A percentile compares a stretch with the other conserved stretches of the same genome.
These are phyloP conservation scores for Leccinum ochraceum DNA, from an alignment of 768 basidiomycete species.

Conservation along the genomic window DNA sequence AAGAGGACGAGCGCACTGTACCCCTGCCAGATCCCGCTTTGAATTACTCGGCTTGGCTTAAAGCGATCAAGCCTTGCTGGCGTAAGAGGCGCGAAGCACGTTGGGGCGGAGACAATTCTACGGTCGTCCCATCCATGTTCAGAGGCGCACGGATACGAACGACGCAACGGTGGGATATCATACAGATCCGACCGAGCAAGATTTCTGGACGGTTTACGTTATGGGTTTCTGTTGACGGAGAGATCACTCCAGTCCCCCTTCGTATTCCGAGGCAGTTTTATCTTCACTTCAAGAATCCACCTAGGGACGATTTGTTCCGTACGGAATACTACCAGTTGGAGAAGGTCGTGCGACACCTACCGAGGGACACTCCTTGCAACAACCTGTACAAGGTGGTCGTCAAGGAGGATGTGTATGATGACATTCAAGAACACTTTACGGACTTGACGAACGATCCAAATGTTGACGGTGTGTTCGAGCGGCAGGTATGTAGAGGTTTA, in stretches of 20 bases:
- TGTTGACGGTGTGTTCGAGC: slow-evolving; percentile 93
- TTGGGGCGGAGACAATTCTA: no score
- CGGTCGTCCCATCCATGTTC: slow-evolving; percentile 72
- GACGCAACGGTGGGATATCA: slow-evolving; percentile 83
- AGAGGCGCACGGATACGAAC: slow-evolving; percentile 56
- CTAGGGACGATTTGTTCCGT: slow-evolving; percentile 66
- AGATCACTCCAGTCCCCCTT: slow-evolving; percentile 77
- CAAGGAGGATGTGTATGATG: slow-evolving; percentile 79
- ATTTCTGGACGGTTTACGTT: slow-evolving; percentile 81
- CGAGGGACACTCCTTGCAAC: slow-evolving; percentile 71
- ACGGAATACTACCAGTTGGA: slow-evolving; percentile 68
- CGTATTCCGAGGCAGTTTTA: slow-evolving; percentile 93
- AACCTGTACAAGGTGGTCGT: slow-evolving; percentile 85
- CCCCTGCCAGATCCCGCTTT: slow-evolving; percentile 62
- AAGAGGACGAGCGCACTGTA: slow-evolving; percentile 19
- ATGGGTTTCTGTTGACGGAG: slow-evolving; percentile 84
- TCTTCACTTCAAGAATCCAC: slow-evolving; percentile 77
- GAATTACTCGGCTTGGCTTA: slow-evolving; percentile 78
- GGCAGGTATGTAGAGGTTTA: slow-evolving; percentile 60
- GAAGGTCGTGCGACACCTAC: slow-evolving; percentile 75
- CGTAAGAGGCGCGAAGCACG: slow-evolving; percentile 43
- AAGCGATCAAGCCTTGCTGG: slow-evolving; percentile 79
- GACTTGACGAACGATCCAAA: slow-evolving; percentile 92
- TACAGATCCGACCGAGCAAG: slow-evolving; percentile 82
- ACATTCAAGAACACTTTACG: slow-evolving; percentile 88